Conservation (phyloP, 2,329 filamentous ascomycete species). For the Phoma herbarum region DNA sequence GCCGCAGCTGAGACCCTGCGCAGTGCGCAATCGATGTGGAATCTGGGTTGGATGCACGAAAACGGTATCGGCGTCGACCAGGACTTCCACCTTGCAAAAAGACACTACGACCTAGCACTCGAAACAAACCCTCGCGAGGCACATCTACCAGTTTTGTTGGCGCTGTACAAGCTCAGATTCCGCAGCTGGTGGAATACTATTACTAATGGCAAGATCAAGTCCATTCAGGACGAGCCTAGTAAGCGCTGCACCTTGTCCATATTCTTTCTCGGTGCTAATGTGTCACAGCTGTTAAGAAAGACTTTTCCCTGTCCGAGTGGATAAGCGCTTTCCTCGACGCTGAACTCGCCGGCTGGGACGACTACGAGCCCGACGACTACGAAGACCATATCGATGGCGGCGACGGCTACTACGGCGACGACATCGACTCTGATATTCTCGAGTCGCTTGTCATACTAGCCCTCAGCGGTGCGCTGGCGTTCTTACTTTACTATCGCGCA, state of each 20-base stretch:
- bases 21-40: slow-evolving; percentile 95
- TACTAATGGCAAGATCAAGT: slow-evolving; percentile 89
- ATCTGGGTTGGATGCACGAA: slow-evolving; percentile 99
- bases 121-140: slow-evolving; percentile 87
- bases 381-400: slow-evolving; percentile 45
- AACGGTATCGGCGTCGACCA: slow-evolving; percentile 92
- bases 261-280: slow-evolving; percentile 8
- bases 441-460: slow-evolving; percentile 87
- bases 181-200: slow-evolving; percentile 95
- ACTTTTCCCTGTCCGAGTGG: slow-evolving; percentile 86
- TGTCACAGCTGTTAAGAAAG: slow-evolving; percentile 69
- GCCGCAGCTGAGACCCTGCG: slow-evolving; percentile 90
- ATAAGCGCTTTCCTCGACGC: slow-evolving; percentile 80
- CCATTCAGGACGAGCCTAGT: slow-evolving; percentile 89
- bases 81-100: slow-evolving; percentile 95
- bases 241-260: slow-evolving; percentile 48
- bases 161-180: slow-evolving; percentile 81
- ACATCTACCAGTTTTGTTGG: slow-evolving; percentile 90
- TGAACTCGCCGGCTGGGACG: slow-evolving; percentile 66
- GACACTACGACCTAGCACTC: slow-evolving; percentile 92
- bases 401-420: slow-evolving; percentile 68
- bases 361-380: slow-evolving; percentile 59
- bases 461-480: slow-evolving; percentile 75
- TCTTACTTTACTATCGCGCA: slow-evolving; percentile 82
- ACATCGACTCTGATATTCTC: slow-evolving; percentile 78